Evolutionary conservation across 192 early-diverging fungal species (phyloP), one percentile per base, ranked within the genome.

Genomic region (Umbelopsis ramanniana): DNA sequence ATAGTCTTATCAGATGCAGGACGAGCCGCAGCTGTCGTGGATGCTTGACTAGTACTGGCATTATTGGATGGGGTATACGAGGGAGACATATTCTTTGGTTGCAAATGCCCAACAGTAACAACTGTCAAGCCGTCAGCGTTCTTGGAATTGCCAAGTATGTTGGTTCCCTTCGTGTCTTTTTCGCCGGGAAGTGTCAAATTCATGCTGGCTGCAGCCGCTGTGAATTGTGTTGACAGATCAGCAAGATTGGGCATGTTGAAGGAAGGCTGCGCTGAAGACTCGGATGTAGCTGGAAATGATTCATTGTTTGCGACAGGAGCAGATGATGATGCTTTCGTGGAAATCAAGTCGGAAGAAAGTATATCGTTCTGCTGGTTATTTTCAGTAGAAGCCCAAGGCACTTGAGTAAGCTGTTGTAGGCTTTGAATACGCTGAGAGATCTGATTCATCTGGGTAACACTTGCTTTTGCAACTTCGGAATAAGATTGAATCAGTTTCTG

Each of bases 401-500:
- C 29, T 66, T 78, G 67, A n/a, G 29, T 45, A 21, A 53, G 68
- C 26, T 73, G 24, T 45, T 74, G 75, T 8, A 68, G 22, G 22
- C 33, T 46, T 67, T 78, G 76, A 8, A 60, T 38, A 8, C 72
- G 57, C 35, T 52, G 37, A 9, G 71, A 73, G 50, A 78, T 78
- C 17, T 78, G 67, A 43, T 69, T 73, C 68, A 78, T 73, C 57
- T 78, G 76, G 66, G 60, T 54, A 66, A 74, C 53, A 47, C 67
- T 70, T 23, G 71, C 67, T 53, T 63, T 68, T 7, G 74, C 40
- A 35, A 77, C 29, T 54, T 80, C 70, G 22, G 71, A 35, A 57
- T 80, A 80, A 21, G 77, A 79, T 40, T 76, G 67, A 26, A 81
- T 55, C 23, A 81, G 37, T 43, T 72, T 75, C 22, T 75, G 80